Evolutionary conservation across 495 filamentous ascomycete genomes (phyloP).

Genomic region (Haplographium delicatum): DNA sequence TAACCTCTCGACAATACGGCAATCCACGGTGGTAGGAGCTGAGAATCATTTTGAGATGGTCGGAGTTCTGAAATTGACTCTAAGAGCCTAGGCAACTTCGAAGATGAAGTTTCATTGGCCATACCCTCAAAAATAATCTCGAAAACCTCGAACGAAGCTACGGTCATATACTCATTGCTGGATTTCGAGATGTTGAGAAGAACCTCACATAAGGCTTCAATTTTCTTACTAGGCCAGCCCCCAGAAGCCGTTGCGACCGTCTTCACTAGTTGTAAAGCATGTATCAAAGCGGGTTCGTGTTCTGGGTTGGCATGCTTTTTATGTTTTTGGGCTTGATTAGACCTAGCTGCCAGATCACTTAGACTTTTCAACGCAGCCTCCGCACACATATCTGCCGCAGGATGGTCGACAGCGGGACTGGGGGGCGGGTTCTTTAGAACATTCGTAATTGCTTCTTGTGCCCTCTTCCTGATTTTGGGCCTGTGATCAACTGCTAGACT

Average conservation of each 20-base stretch:
- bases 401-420: conserved; percentile 86
- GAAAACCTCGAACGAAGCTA: conserved; percentile 94
- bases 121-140: conserved; percentile 92
- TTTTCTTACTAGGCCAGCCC: conserved; percentile 96
- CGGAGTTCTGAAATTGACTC: conserved; percentile 83
- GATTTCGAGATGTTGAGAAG: conserved; percentile 81
- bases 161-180: conserved; percentile 89
- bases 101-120: conserved; percentile 75
- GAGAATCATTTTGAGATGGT: conserved; percentile 84
- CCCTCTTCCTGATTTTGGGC: conserved; percentile 91
- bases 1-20: conserved; percentile 90
- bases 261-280: conserved; percentile 86
- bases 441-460: conserved; percentile 81
- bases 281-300: conserved; percentile 79
- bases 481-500: conserved; percentile 78
- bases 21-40: conserved; percentile 92
- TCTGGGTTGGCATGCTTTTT: conserved; percentile 54
- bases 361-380: conserved; percentile 77
- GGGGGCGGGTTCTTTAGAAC: conserved; percentile 80
- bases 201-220: conserved; percentile 83
- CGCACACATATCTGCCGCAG: conserved; percentile 91
- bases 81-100: conserved; percentile 82
- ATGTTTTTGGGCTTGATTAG: conserved; percentile 57
- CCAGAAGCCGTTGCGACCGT: conserved; percentile 77
- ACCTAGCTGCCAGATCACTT: conserved; percentile 56